These are phyloP conservation scores for Tolypocladium tundrense DNA, from an alignment of 2,329 filamentous ascomycete genomes.

Conservation along the genomic window DNA sequence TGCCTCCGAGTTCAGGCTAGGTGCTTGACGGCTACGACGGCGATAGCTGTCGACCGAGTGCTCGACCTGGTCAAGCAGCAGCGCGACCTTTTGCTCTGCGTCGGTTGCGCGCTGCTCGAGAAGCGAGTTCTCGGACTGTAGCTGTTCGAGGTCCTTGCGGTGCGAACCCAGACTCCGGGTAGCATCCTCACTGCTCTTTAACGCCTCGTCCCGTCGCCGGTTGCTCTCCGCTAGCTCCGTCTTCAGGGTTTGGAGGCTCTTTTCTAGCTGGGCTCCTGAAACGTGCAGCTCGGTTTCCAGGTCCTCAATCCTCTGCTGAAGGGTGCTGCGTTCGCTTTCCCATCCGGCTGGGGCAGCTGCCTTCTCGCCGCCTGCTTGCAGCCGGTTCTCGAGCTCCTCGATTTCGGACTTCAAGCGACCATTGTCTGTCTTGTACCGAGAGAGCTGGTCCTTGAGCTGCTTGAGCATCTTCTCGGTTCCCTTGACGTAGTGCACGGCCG, in stretches of 20 bases:
- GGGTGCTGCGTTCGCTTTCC: constrained; percentile 60
- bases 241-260: constrained; percentile 57
- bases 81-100: constrained; percentile 85
- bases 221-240: constrained; percentile 57
- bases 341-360: constrained; percentile 48
- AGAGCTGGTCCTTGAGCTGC: constrained; percentile 95
- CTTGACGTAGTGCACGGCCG: constrained; percentile 94
- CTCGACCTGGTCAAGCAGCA: constrained; percentile 90
- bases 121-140: constrained; percentile 70
- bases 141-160: constrained; percentile 63
- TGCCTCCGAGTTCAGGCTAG: constrained; percentile 40
- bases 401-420: constrained; percentile 72
- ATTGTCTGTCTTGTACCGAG: constrained; percentile 83
- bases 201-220: constrained; percentile 59
- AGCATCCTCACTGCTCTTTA: constrained; percentile 42
- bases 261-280: constrained; percentile 59
- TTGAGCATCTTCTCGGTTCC: constrained; percentile 99
- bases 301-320: constrained; percentile 58
- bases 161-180: constrained; percentile 47
- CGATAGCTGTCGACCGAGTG: constrained; percentile 90
- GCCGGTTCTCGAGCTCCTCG: constrained; percentile 51
- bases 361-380: constrained; percentile 23
- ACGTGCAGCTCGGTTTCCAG: constrained; percentile 60
- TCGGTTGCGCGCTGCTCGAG: constrained; percentile 80
- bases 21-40: constrained; percentile 55